Conservation (phyloP, 257 asterid genomes). For the Knoxia roxburghii region DNA sequence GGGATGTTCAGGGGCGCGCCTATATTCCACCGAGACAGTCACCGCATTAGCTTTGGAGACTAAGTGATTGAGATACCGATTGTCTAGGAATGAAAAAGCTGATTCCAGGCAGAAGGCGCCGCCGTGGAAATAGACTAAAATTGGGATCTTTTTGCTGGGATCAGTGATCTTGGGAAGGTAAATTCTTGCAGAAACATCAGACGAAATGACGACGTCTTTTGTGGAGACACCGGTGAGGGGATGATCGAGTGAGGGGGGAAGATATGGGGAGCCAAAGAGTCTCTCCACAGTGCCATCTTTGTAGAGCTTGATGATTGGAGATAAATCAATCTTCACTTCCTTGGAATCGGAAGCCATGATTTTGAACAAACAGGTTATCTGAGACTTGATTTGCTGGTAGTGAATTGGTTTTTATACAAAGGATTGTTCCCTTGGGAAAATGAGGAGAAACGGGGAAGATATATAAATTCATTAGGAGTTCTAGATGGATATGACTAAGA, state of each 20-base stretch:
- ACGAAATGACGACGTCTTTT: constrained; percentile 29
- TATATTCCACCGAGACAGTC: constrained; percentile 28
- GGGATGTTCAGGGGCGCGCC: constrained; percentile 50
- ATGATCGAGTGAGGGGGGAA: constrained; percentile 23
- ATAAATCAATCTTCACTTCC: constrained; percentile 17
- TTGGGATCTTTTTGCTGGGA: constrained; percentile 22
- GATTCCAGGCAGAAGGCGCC: constrained; percentile 33
- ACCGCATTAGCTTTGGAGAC: constrained; percentile 15
- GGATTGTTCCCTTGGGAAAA: too few species aligned
- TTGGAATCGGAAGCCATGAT: constrained; percentile 17
- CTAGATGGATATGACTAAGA: too few species aligned
- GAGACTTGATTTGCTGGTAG: too few species aligned
- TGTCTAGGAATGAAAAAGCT: constrained; percentile 18
- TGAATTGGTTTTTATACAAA: too few species aligned
- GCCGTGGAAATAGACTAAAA: constrained; percentile 26
- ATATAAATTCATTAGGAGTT: too few species aligned
- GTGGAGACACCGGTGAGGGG: constrained; percentile 26
- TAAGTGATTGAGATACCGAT: constrained; percentile 13
- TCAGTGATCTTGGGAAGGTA: constrained; percentile 21
- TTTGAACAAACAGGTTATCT: too few species aligned
- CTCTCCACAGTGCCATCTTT: constrained; percentile 30
- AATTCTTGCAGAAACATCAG: constrained; percentile 28
- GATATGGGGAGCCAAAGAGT: constrained; percentile 12
- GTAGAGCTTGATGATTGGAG: constrained; percentile 23
- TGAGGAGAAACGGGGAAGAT: too few species aligned